These are phyloP conservation scores for Arthrinium puccinioides DNA, from an alignment of 2,329 filamentous ascomycete species.

Conservation along the genomic window DNA sequence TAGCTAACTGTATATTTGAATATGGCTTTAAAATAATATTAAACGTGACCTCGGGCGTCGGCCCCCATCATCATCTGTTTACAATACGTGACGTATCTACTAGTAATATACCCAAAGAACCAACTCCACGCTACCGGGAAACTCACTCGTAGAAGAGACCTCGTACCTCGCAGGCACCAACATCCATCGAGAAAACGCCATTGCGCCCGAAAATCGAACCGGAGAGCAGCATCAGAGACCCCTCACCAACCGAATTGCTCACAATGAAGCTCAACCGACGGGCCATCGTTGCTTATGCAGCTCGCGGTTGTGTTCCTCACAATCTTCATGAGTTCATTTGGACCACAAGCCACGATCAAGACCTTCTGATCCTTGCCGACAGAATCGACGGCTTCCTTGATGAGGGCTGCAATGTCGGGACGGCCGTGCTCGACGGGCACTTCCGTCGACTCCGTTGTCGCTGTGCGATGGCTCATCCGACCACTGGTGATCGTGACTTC, in stretches of 20 bases:
- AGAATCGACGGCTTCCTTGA: slow-evolving; percentile 28
- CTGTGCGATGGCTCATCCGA: slow-evolving; percentile 7
- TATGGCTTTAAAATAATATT: too few relatives aligned
- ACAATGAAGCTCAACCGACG: slow-evolving; percentile 42
- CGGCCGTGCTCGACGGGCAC: slow-evolving; percentile 28
- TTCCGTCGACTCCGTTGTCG: slow-evolving; percentile 9
- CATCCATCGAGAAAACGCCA: too few relatives aligned
- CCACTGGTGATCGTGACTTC: slow-evolving; percentile 5
- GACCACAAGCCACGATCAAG: slow-evolving; percentile 41
- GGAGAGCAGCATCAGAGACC: too few relatives aligned
- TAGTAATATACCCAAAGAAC: too few relatives aligned
- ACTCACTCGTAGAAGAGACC: too few relatives aligned
- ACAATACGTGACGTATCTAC: too few relatives aligned
- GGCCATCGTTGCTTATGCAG: slow-evolving; percentile 34
- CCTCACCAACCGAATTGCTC: slow-evolving; percentile 40
- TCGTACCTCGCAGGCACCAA: too few relatives aligned
- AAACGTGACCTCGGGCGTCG: too few relatives aligned
- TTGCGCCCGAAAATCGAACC: too few relatives aligned
- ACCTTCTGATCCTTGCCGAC: slow-evolving; percentile 27
- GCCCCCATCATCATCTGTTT: too few relatives aligned
- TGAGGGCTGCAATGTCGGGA: slow-evolving; percentile 31
- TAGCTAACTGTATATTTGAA: too few relatives aligned
- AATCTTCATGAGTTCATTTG: slow-evolving; percentile 32
- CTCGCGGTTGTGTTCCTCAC: slow-evolving; percentile 37
- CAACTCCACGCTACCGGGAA: too few relatives aligned